These are phyloP conservation scores for Cladophialophora bantiana DNA, from an alignment of 2,329 filamentous ascomycete species.

Conservation along the genomic window DNA sequence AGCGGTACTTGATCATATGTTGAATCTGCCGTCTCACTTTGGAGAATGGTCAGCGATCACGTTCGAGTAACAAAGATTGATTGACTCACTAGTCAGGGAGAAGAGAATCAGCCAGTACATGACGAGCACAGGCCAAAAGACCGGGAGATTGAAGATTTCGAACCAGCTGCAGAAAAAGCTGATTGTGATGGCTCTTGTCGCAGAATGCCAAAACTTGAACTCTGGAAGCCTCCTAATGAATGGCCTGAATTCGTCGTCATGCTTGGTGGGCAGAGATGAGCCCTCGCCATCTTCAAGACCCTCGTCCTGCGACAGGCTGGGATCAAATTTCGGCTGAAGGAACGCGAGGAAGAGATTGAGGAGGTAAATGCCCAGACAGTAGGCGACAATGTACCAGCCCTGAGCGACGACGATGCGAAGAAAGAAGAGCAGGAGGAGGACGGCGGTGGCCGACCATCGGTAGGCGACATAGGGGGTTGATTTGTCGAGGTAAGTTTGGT, in stretches of 20 bases:
- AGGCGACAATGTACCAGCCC: slow-evolving; percentile 99
- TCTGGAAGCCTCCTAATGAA: slow-evolving; percentile 96
- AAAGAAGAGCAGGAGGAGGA: slow-evolving; percentile 80
- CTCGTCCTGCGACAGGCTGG: slow-evolving; percentile 91
- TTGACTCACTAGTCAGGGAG: slow-evolving; percentile 82
- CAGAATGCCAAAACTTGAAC: slow-evolving; percentile 99
- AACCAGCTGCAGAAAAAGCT: slow-evolving; percentile 92
- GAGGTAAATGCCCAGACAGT: slow-evolving; percentile 97
- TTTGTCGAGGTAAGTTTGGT: slow-evolving; percentile 92
- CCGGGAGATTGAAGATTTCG: slow-evolving; percentile 91
- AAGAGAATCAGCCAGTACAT: slow-evolving; percentile 99
- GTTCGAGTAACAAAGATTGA: background rate
- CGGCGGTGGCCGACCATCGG: slow-evolving; percentile 85
- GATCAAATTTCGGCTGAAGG: slow-evolving; percentile 97
- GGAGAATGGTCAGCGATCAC: slow-evolving; percentile 25
- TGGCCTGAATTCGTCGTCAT: slow-evolving; percentile 96
- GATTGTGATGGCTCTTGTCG: slow-evolving; percentile 84
- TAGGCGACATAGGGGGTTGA: slow-evolving; percentile 89
- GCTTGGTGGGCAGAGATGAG: slow-evolving; percentile 82
- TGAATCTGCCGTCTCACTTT: slow-evolving; percentile 98
- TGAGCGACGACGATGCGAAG: slow-evolving; percentile 88
- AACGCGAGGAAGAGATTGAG: slow-evolving; percentile 99
- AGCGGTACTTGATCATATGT: slow-evolving; percentile 99
- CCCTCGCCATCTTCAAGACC: slow-evolving; percentile 93
- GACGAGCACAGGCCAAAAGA: slow-evolving; percentile 98